phyloP scores from a whole-genome alignment of 176 grass and related monocot genomes.

The Oryza coarctata region DNA sequence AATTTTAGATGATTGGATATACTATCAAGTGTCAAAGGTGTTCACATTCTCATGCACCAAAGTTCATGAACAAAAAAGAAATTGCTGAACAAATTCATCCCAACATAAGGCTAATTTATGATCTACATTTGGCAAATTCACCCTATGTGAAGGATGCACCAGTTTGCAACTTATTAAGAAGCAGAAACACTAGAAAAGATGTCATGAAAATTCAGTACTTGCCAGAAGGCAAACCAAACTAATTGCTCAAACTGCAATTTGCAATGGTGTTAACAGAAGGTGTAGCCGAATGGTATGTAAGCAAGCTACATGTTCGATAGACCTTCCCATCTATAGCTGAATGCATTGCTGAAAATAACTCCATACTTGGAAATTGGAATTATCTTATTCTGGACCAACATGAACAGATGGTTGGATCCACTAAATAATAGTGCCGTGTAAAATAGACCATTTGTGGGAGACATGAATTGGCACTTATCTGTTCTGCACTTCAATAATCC shows the following conservation, averaged over 20 bases:
- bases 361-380: neutral
- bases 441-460: neutral
- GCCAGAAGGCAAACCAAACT: neutral
- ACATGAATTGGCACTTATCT: neutral
- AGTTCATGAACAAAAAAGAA: neutral
- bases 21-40: neutral
- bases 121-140: neutral
- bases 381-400: neutral
- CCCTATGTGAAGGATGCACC: neutral
- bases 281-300: neutral
- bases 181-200: neutral
- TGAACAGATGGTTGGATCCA: constrained; percentile 6
- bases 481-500: constrained; percentile 13
- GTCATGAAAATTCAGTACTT: neutral
- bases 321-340: neutral
- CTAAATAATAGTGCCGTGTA: neutral
- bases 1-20: neutral
- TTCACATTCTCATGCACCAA: neutral
- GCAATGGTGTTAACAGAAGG: neutral
- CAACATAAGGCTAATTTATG: neutral
- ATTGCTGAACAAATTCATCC: neutral
- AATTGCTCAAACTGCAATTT: neutral
- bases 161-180: neutral
- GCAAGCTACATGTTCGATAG: neutral
- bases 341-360: neutral